phyloP scores from a whole-genome alignment of 2,329 filamentous ascomycete genomes.

The Cryphonectria radicalis region DNA sequence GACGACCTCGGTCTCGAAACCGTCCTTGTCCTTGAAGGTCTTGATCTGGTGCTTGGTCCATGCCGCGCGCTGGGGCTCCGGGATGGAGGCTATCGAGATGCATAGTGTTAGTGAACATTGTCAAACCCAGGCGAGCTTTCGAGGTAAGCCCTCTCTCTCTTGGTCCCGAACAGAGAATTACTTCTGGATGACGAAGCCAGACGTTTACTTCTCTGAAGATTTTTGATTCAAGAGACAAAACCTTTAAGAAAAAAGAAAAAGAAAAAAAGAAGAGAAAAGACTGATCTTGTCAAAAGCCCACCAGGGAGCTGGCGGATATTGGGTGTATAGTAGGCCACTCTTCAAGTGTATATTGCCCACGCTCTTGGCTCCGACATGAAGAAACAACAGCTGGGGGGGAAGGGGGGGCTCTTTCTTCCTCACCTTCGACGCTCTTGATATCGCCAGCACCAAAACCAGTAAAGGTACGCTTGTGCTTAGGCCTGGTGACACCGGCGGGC shows the following conservation, averaged over 20 bases:
- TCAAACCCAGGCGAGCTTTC: neutral
- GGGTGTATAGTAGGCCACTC: neutral
- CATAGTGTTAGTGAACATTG: neutral
- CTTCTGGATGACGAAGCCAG: neutral
- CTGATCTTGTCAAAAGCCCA: no score
- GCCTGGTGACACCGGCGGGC: conserved; percentile 81
- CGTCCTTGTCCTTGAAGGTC: conserved; percentile 77
- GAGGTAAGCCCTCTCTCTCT: neutral
- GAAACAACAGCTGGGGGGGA: neutral
- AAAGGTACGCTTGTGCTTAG: conserved; percentile 96
- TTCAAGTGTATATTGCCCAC: neutral
- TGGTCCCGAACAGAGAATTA: neutral
- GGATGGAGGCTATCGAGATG: conserved; percentile 67
- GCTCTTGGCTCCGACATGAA: neutral
- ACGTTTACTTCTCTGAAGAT: neutral
- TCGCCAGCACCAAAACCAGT: conserved; percentile 90
- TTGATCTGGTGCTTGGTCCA: conserved; percentile 68
- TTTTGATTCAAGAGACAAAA: neutral
- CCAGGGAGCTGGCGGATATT: neutral
- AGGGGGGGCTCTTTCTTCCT: conserved; percentile 33
- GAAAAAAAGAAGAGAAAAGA: no score
- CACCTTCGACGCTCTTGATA: conserved; percentile 92
- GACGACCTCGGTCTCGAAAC: conserved; percentile 86
- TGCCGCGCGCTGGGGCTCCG: conserved; percentile 83
- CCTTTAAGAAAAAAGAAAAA: no score